These are phyloP conservation scores for Aspergillus tubingensis DNA, from an alignment of 2,329 filamentous ascomycete species.

Conservation along the genomic window DNA sequence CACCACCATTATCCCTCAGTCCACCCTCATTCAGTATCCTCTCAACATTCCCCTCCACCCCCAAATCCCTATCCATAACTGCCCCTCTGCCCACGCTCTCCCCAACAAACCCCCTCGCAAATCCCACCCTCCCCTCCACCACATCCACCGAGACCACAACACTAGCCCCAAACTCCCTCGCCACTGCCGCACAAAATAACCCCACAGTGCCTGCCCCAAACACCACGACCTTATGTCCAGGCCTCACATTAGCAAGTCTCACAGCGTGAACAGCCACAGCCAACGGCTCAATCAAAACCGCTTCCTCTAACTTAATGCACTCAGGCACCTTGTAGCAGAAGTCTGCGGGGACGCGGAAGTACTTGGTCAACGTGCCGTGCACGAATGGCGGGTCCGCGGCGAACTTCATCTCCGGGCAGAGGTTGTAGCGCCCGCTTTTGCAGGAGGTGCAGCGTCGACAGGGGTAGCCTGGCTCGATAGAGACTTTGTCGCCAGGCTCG, in stretches of 20 bases:
- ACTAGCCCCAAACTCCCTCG: conserved; percentile 73
- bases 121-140: not conserved
- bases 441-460: conserved; percentile 41
- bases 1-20: not conserved
- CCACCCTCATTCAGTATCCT: not conserved
- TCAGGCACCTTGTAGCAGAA: conserved; percentile 44
- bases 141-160: conserved; percentile 60
- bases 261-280: conserved; percentile 51
- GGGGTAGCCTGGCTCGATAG: conserved; percentile 39
- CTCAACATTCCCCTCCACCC: not conserved
- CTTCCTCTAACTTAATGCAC: conserved; percentile 43
- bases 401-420: conserved; percentile 44
- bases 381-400: conserved; percentile 41
- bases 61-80: not conserved
- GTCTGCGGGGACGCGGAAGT: conserved; percentile 41
- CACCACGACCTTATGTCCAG: conserved; percentile 53
- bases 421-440: conserved; percentile 43
- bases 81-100: not conserved
- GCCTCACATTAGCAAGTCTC: conserved; percentile 40
- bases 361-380: conserved; percentile 43
- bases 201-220: conserved; percentile 78
- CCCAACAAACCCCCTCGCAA: not conserved
- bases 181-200: conserved; percentile 79
- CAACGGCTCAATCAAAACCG: conserved; percentile 52
- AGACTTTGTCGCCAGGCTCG: conserved; percentile 34